Percentiles rank a stretch among this genome's conserved stretches.
phyloP scores from a whole-genome alignment of 1,139 yeast genomes.

The Taphrina sp. region DNA sequence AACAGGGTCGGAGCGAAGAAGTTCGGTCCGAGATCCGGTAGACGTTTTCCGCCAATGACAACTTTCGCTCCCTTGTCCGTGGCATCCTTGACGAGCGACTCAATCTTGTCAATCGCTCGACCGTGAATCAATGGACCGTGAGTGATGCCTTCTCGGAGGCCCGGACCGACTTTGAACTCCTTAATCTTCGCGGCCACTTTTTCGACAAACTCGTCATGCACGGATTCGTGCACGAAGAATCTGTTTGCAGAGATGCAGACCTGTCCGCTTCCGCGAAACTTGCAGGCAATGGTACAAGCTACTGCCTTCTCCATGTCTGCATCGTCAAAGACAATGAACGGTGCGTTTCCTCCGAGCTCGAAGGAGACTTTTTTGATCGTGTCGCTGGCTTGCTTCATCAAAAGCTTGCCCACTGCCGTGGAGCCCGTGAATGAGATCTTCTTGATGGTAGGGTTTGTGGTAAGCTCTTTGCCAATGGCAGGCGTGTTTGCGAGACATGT shows the following conservation, averaged over 20 bases:
- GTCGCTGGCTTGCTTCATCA: conserved; percentile 74
- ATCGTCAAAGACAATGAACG: conserved; percentile 82
- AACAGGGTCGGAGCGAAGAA: conserved; percentile 68
- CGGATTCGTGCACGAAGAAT: conserved; percentile 60
- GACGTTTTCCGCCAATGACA: conserved; percentile 57
- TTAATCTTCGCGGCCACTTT: conserved; percentile 55
- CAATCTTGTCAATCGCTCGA: conserved; percentile 63
- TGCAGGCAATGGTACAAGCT: conserved; percentile 52
- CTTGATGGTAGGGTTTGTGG: conserved; percentile 64
- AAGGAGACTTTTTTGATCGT: conserved; percentile 76
- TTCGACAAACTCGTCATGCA: conserved; percentile 61
- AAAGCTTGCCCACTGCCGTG: conserved; percentile 73
- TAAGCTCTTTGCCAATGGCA: conserved; percentile 64
- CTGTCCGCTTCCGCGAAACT: conserved; percentile 52
- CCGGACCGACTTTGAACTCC: conserved; percentile 61
- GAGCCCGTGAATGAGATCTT: conserved; percentile 92
- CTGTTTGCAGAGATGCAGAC: conserved; percentile 79
- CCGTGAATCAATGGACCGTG: conserved; percentile 68
- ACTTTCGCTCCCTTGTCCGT: conserved; percentile 69
- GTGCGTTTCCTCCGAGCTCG: conserved; percentile 94
- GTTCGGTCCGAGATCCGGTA: conserved; percentile 56
- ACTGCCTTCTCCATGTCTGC: conserved; percentile 78
- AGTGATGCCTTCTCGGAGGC: conserved; percentile 58
- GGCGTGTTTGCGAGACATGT: conserved; percentile 48
- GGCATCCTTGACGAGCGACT: conserved; percentile 68